Evolutionary conservation across 176 grass and related monocot genomes (phyloP).

Genomic region (Avena insularis): DNA sequence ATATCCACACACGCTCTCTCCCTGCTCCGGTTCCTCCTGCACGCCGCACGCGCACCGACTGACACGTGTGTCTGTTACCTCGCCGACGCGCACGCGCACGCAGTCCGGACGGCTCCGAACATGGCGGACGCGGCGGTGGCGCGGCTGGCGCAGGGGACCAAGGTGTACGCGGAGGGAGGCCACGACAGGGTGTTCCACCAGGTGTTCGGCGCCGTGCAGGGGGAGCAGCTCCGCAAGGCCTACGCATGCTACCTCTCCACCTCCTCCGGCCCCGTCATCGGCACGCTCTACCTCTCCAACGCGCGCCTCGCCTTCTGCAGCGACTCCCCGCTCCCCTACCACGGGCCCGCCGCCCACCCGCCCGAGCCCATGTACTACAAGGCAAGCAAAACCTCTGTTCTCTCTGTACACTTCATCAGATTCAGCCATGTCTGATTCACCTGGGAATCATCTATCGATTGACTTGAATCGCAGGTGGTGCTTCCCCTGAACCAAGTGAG

Average conservation of each 20-base stretch:
- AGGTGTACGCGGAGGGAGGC: slow-evolving; percentile 91
- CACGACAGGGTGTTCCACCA: slow-evolving; percentile 80
- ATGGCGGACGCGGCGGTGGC: slow-evolving; percentile 77
- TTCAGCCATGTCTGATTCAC: not conserved
- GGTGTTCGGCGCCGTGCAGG: slow-evolving; percentile 66
- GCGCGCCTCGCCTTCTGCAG: slow-evolving; percentile 83
- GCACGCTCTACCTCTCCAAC: slow-evolving; percentile 88
- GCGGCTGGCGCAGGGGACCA: slow-evolving; percentile 82
- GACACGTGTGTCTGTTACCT: not conserved
- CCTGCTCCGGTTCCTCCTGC: not conserved
- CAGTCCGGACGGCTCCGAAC: slow-evolving; percentile 80
- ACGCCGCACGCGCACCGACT: not conserved
- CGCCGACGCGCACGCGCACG: too few species aligned
- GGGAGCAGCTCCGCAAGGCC: slow-evolving; percentile 79
- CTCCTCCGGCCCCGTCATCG: slow-evolving; percentile 81
- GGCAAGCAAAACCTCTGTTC: slow-evolving; percentile 27
- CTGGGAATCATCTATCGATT: not conserved
- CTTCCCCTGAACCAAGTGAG: slow-evolving; percentile 63
- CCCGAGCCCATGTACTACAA: slow-evolving; percentile 72
- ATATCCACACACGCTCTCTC: not conserved
- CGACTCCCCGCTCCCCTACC: slow-evolving; percentile 67
- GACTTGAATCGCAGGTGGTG: slow-evolving; percentile 56
- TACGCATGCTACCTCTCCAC: slow-evolving; percentile 96
- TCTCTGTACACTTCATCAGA: not conserved
- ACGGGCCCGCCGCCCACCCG: slow-evolving; percentile 39